Conservation (phyloP, 257 asterid genomes). For the Solanum boliviense region DNA sequence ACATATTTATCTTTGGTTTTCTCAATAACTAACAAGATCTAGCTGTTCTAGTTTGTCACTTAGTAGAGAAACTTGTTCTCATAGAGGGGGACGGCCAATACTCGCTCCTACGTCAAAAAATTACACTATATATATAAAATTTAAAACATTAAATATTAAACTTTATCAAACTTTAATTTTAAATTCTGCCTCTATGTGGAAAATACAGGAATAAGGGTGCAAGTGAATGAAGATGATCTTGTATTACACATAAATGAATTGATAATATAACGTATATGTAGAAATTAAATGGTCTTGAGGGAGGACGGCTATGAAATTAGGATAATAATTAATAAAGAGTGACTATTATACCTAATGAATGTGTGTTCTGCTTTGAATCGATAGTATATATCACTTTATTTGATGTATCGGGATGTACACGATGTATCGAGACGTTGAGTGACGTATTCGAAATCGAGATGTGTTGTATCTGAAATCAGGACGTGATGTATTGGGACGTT, state of each 20-base stretch:
- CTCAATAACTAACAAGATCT: background rate
- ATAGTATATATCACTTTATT: too few relatives aligned
- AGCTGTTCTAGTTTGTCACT: background rate
- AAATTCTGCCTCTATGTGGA: background rate
- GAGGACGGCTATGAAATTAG: background rate
- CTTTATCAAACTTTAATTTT: background rate
- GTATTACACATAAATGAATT: background rate
- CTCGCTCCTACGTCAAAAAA: background rate
- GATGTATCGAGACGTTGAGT: fast-evolving
- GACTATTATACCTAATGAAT: too few relatives aligned
- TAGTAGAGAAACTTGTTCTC: background rate
- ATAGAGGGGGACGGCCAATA: background rate
- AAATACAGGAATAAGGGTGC: background rate
- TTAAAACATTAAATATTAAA: background rate
- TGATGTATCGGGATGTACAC: background rate
- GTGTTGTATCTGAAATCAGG: fast-evolving
- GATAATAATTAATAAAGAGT: background rate
- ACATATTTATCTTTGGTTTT: background rate
- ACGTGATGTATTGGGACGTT: too few relatives aligned
- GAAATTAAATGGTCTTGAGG: background rate
- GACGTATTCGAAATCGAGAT: fast-evolving
- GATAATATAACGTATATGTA: background rate
- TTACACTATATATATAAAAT: background rate
- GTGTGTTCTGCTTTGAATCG: too few relatives aligned
- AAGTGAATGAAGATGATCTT: background rate